Conservation (phyloP, 1,284 basidiomycete species). For the Somion occarium region DNA sequence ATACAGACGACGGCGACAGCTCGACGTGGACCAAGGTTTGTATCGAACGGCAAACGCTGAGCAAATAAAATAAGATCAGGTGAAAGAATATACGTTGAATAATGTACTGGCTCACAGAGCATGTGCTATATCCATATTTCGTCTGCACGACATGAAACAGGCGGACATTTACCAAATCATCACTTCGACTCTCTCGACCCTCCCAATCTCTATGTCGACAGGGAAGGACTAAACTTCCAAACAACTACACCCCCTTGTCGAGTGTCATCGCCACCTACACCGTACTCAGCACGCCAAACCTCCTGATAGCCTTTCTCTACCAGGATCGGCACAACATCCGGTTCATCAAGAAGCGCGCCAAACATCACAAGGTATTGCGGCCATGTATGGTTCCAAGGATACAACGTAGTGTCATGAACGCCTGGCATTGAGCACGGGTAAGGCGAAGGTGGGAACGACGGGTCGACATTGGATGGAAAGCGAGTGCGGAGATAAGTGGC, state of each 20-base stretch:
- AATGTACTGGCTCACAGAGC: too few species aligned
- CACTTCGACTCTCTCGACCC: too few species aligned
- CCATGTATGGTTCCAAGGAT: conserved; percentile 71
- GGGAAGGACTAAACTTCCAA: conserved; percentile 14
- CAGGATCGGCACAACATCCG: conserved; percentile 49
- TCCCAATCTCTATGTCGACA: too few species aligned
- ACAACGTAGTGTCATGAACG: conserved; percentile 18
- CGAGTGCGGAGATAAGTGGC: conserved; percentile 55
- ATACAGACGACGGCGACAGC: too few species aligned
- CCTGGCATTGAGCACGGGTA: conserved; percentile 55
- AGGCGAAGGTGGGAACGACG: conserved; percentile 61
- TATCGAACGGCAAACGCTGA: too few species aligned
- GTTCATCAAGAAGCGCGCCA: conserved; percentile 57
- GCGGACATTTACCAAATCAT: too few species aligned
- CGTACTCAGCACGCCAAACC: conserved; percentile 61
- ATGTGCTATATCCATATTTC: too few species aligned
- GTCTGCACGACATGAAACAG: too few species aligned
- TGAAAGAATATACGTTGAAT: too few species aligned
- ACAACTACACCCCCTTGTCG: conserved; percentile 78
- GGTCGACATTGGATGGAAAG: conserved; percentile 63
- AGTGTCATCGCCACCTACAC: conserved; percentile 79
- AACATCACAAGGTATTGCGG: conserved; percentile 81
- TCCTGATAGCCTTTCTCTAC: conserved; percentile 59
- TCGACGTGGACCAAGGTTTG: too few species aligned
- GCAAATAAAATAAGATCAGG: too few species aligned